Percentiles rank a stretch among this genome's conserved stretches.
Conservation (phyloP, 352 stramenopile genomes). For the Phytophthora ohioensis region DNA sequence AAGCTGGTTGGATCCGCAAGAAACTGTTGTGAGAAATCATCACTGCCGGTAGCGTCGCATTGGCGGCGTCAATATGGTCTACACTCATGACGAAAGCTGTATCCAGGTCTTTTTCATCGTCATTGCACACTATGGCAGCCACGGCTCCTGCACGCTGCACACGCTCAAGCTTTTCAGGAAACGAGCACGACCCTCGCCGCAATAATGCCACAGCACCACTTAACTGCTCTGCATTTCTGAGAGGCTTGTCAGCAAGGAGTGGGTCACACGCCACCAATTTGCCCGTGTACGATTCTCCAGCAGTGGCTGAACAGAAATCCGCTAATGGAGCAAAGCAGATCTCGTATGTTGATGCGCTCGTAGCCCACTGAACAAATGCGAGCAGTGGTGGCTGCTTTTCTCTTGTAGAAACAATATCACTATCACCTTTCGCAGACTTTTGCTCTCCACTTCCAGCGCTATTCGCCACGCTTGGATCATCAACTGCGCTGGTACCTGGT, state of each 20-base stretch:
- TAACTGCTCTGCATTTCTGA: conserved; percentile 51
- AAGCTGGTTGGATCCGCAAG: conserved; percentile 38
- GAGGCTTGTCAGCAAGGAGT: conserved; percentile 48
- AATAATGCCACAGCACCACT: conserved; percentile 57
- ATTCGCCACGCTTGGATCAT: neutral
- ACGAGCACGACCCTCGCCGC: conserved; percentile 69
- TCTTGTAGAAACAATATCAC: neutral
- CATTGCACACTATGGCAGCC: conserved; percentile 74
- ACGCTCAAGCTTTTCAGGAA: conserved; percentile 74
- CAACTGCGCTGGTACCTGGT: neutral
- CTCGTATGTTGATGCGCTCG: conserved; percentile 47
- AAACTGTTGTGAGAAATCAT: conserved; percentile 70
- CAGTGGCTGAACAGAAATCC: conserved; percentile 62
- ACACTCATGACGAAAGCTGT: conserved; percentile 82
- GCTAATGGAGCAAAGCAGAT: conserved; percentile 68
- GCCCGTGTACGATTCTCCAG: conserved; percentile 54
- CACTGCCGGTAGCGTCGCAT: conserved; percentile 71
- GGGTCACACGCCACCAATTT: conserved; percentile 58
- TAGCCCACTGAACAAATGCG: conserved; percentile 77
- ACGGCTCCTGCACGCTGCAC: conserved; percentile 63
- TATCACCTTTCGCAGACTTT: neutral
- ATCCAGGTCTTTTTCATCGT: conserved; percentile 56
- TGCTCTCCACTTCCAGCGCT: neutral
- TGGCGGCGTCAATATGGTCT: conserved; percentile 67
- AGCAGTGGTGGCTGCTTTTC: conserved; percentile 49